A percentile compares a stretch with the other conserved stretches of the same genome.
Evolutionary conservation across 306 rosid genomes (phyloP).

Genomic region (Vigna angularis): DNA sequence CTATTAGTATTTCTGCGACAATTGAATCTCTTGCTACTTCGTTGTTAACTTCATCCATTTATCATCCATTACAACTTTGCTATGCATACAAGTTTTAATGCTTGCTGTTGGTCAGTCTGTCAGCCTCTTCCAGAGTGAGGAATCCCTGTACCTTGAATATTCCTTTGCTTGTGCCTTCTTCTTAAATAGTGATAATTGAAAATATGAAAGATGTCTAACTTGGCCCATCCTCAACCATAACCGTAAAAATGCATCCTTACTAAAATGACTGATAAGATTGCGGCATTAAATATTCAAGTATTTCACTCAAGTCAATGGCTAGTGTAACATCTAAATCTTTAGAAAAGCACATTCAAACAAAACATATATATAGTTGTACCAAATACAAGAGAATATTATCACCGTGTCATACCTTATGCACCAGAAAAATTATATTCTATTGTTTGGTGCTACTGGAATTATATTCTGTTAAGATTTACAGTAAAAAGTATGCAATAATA

Average conservation of each 20-base stretch:
- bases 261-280: constrained; percentile 14
- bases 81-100: constrained; percentile 23
- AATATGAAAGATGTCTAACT: constrained; percentile 25
- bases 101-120: constrained; percentile 10
- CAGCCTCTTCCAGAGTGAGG: constrained; percentile 35
- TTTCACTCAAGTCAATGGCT: constrained; percentile 6
- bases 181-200: constrained; percentile 19
- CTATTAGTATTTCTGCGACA: constrained; percentile 12
- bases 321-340: constrained; percentile 25
- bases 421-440: constrained; percentile 17
- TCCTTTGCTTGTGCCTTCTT: constrained; percentile 10
- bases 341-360: constrained; percentile 31
- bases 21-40: constrained; percentile 4
- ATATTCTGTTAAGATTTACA: constrained; percentile 12
- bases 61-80: constrained; percentile 31
- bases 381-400: constrained; percentile 30
- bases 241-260: neutral
- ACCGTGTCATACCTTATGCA: constrained; percentile 8
- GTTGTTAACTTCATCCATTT: neutral
- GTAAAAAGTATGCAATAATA: neutral
- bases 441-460: constrained; percentile 16
- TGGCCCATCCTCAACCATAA: constrained; percentile 15
- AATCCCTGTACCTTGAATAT: constrained; percentile 16
- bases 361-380: constrained; percentile 12
- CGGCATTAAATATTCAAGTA: constrained; percentile 21